Evolutionary conservation across 2,329 filamentous ascomycete species (phyloP).

Genomic region (Alternaria hordeiaustralica): DNA sequence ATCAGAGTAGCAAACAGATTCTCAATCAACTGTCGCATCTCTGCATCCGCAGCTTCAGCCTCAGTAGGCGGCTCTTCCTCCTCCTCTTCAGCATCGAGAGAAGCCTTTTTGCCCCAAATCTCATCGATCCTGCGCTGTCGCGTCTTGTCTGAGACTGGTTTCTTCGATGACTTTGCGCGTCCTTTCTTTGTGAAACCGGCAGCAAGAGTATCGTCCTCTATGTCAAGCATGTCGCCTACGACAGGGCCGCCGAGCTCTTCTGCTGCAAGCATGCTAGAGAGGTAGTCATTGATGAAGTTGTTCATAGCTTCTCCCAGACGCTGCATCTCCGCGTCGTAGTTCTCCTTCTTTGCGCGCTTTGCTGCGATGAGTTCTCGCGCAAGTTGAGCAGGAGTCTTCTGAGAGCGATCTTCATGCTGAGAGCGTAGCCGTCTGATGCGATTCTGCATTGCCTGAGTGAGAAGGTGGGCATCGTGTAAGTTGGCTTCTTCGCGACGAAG

Average conservation of each 20-base stretch:
- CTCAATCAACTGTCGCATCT: conserved; percentile 57
- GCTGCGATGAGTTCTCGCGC: conserved; percentile 68
- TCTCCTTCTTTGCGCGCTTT: conserved; percentile 64
- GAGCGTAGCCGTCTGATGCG: conserved; percentile 66
- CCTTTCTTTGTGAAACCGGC: conserved; percentile 62
- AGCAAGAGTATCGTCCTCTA: conserved; percentile 60
- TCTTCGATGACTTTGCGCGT: conserved; percentile 52
- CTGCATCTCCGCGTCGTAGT: conserved; percentile 67
- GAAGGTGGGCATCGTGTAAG: conserved; percentile 56
- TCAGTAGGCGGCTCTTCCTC: conserved; percentile 47
- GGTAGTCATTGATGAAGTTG: conserved; percentile 71
- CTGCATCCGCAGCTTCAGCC: conserved; percentile 56
- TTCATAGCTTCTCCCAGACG: conserved; percentile 69
- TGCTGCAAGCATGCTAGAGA: conserved; percentile 79
- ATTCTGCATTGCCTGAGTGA: conserved; percentile 56
- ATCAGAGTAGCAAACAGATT: conserved; percentile 53
- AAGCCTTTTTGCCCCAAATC: conserved; percentile 51
- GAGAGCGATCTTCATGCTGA: conserved; percentile 63
- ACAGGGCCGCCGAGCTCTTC: conserved; percentile 85
- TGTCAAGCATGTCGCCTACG: conserved; percentile 75
- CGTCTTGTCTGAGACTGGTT: conserved; percentile 37
- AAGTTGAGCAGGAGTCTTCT: conserved; percentile 66
- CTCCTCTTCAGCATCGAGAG: conserved; percentile 26
- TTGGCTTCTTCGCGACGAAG: conserved; percentile 55
- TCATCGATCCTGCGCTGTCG: conserved; percentile 60